A percentile compares a stretch with the other conserved stretches of the same genome.
Evolutionary conservation across 1,139 yeast genomes (phyloP).

Genomic region (Geotrichum candidum): DNA sequence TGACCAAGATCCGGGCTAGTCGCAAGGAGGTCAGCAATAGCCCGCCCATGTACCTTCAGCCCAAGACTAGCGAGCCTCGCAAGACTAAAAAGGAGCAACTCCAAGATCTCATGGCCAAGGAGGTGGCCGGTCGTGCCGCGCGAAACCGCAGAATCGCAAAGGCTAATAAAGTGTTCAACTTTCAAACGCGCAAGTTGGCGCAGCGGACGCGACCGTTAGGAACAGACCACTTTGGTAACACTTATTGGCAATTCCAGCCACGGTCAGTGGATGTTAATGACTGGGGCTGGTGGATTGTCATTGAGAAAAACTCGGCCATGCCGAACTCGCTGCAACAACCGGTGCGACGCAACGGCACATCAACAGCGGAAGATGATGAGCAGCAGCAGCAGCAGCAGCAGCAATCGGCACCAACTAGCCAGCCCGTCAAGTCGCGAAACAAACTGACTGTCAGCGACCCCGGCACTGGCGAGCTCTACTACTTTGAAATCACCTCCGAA

Average conservation of each 20-base stretch:
- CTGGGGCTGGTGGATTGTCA: constrained; percentile 17
- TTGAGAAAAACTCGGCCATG: constrained; percentile 13
- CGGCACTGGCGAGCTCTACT: constrained; percentile 14
- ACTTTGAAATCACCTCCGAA: background rate
- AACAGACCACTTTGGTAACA: constrained; percentile 33
- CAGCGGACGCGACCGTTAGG: constrained; percentile 35
- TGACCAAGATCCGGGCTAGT: constrained; percentile 11
- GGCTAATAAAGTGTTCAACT: constrained; percentile 28
- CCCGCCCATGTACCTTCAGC: constrained; percentile 11
- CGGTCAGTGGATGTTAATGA: constrained; percentile 26
- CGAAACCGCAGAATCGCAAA: constrained; percentile 25
- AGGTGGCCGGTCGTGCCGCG: constrained; percentile 25
- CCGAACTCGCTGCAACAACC: constrained; percentile 9
- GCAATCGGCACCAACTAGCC: background rate
- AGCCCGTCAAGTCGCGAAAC: background rate
- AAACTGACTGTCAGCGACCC: background rate
- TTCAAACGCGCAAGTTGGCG: constrained; percentile 27
- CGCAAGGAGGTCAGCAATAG: constrained; percentile 11
- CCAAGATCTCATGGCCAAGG: constrained; percentile 21
- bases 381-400: background rate
- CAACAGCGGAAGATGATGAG: background rate
- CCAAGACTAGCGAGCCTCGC: constrained; percentile 5
- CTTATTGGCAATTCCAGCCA: constrained; percentile 37
- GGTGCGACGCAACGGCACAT: background rate
- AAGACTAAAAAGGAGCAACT: constrained; percentile 22